Evolutionary conservation across 2,329 filamentous ascomycete genomes (phyloP).

Genomic region (Botrytis squamosa): DNA sequence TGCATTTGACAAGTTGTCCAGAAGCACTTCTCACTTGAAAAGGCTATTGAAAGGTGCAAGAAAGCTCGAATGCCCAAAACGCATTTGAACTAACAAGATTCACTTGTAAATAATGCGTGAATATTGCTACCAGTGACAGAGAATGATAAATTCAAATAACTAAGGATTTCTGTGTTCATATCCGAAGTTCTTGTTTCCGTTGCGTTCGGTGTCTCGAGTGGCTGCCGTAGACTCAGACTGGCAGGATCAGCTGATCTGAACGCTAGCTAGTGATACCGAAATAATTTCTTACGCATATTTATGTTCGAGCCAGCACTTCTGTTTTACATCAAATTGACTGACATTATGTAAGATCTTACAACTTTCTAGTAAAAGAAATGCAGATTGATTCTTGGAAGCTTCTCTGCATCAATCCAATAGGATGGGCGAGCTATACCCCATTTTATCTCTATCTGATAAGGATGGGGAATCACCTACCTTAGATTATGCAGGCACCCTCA

Average conservation of each 20-base stretch:
- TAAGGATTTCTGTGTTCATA: not conserved
- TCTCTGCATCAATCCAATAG: not conserved
- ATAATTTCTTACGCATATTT: not conserved
- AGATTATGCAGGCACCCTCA: not conserved
- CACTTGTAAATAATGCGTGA: slow-evolving; percentile 41
- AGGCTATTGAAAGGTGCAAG: not conserved
- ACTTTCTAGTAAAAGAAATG: not conserved
- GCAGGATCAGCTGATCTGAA: not conserved
- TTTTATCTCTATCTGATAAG: not conserved
- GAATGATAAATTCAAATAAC: not conserved
- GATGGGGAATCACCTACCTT: not conserved
- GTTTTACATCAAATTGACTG: not conserved
- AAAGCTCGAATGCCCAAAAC: not conserved
- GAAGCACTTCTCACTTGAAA: not conserved
- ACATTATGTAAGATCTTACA: not conserved
- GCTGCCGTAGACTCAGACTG: not conserved
- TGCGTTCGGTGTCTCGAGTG: not conserved
- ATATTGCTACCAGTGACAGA: not conserved
- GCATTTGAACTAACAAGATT: slow-evolving; percentile 39
- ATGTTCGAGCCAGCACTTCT: not conserved
- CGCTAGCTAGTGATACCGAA: not conserved
- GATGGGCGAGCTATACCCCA: not conserved
- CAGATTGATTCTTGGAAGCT: not conserved
- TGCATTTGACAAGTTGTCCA: not conserved
- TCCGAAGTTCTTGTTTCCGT: not conserved